Conservation (phyloP, 768 basidiomycete genomes). For the Daedaleopsis sinensis region DNA sequence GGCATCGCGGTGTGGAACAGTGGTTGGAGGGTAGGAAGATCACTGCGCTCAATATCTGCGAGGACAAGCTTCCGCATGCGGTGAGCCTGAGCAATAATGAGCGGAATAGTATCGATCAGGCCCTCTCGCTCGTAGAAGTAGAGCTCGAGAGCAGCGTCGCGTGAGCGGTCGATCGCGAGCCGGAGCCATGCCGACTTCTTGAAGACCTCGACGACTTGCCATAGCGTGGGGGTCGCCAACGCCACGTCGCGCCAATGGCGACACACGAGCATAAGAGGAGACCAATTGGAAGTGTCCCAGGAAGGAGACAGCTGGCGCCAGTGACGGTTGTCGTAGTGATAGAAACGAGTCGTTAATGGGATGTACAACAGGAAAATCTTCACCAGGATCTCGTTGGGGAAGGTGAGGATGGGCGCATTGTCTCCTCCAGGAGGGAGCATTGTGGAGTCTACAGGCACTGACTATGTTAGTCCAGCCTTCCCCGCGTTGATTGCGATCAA, state of each 20-base stretch:
- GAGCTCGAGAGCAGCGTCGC: background rate
- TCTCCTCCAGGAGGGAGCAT: too few species aligned
- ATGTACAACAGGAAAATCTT: background rate
- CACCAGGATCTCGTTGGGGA: conserved; percentile 6
- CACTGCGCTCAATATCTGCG: background rate
- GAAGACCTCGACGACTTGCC: conserved; percentile 2
- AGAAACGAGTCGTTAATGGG: background rate
- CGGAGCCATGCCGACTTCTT: background rate
- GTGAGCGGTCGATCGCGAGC: background rate
- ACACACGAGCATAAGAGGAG: conserved; percentile 13
- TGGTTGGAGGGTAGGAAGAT: background rate
- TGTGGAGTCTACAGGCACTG: too few species aligned
- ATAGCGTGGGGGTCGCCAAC: conserved; percentile 4
- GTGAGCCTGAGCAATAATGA: background rate
- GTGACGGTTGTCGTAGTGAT: background rate
- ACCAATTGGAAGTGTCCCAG: background rate
- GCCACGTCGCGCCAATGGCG: conserved; percentile 12
- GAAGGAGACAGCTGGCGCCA: too few species aligned
- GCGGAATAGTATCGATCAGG: background rate
- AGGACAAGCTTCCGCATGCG: background rate
- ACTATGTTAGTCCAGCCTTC: too few species aligned
- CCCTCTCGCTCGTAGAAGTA: background rate
- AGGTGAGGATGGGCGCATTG: background rate
- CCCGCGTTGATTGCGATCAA: too few species aligned
- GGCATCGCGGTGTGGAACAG: background rate